These are phyloP conservation scores for Nowakowskiella sp. DNA, from an alignment of 192 early-diverging fungal species.

Conservation along the genomic window DNA sequence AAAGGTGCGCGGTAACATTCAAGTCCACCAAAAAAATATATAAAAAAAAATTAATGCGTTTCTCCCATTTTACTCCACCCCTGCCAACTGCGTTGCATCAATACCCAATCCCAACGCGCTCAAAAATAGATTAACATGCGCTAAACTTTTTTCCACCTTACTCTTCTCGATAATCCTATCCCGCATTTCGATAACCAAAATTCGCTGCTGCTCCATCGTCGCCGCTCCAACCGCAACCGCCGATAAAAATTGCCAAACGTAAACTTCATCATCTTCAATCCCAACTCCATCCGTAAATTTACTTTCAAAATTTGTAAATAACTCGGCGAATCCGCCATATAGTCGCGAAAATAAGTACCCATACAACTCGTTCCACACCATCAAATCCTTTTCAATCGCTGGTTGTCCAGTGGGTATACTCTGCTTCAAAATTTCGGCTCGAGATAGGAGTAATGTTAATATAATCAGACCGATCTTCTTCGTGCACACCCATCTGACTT, in stretches of 20 bases:
- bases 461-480: slow-evolving; percentile 77
- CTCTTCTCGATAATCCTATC: slow-evolving; percentile 35
- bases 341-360: slow-evolving; percentile 70
- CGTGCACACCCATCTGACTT: slow-evolving; percentile 74
- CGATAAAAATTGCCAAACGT: slow-evolving; percentile 97
- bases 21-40: too few species aligned
- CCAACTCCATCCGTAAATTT: slow-evolving; percentile 25
- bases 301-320: slow-evolving; percentile 56
- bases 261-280: slow-evolving; percentile 73
- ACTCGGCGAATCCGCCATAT: slow-evolving; percentile 58
- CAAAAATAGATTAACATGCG: slow-evolving; percentile 91
- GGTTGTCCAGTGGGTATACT: slow-evolving; percentile 16
- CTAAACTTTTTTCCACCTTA: slow-evolving; percentile 64
- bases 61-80: too few species aligned
- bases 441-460: slow-evolving; percentile 80
- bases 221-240: slow-evolving; percentile 87
- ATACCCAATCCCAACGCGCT: slow-evolving; percentile 83
- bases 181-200: slow-evolving; percentile 83
- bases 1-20: not conserved
- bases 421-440: slow-evolving; percentile 85
- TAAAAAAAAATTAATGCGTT: too few species aligned
- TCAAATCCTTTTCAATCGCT: slow-evolving; percentile 14
- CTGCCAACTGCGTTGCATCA: slow-evolving; percentile 70
- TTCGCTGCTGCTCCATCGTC: slow-evolving; percentile 87
- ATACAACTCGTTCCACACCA: slow-evolving; percentile 68